Percentiles rank a stretch among this genome's conserved stretches.
Evolutionary conservation across 805 yeast species (phyloP).

Genomic region (Hanseniaspora thailandica): DNA sequence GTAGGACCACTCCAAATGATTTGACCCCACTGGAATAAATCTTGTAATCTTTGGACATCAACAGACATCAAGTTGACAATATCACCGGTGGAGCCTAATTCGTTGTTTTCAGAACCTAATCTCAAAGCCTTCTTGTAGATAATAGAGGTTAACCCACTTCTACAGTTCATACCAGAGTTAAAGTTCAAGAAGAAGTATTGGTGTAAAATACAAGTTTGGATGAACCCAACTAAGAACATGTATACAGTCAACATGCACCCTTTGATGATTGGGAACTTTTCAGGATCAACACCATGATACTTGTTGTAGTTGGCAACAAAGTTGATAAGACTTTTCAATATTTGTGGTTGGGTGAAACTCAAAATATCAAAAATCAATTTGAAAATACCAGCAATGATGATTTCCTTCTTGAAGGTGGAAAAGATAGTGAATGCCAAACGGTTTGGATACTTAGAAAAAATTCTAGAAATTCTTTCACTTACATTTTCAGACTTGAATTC

Average conservation of each 20-base stretch:
- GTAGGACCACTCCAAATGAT: conserved; percentile 89
- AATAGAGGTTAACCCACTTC: conserved; percentile 53
- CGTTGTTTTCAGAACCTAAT: conserved; percentile 60
- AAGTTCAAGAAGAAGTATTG: conserved; percentile 68
- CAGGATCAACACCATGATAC: conserved; percentile 12
- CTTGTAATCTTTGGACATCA: conserved; percentile 81
- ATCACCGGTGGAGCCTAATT: conserved; percentile 73
- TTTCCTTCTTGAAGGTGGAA: conserved; percentile 65
- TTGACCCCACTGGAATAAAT: conserved; percentile 64
- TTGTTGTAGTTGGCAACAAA: conserved; percentile 42
- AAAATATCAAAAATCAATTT: conserved; percentile 65
- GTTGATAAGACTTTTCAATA: conserved; percentile 53
- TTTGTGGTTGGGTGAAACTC: conserved; percentile 79
- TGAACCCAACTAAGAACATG: conserved; percentile 65
- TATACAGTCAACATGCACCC: conserved; percentile 66
- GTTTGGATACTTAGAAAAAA: conserved; percentile 43
- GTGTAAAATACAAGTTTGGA: conserved; percentile 66
- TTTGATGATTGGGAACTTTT: conserved; percentile 44
- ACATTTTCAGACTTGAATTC: conserved; percentile 47
- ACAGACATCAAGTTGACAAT: conserved; percentile 91
- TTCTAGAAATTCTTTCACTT: conserved; percentile 37
- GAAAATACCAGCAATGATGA: conserved; percentile 57
- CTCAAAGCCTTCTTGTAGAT: conserved; percentile 58
- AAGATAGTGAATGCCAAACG: conserved; percentile 51
- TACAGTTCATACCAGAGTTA: conserved; percentile 66